These are phyloP conservation scores for Heliamphora pulchella DNA, from an alignment of 179 eudicot genomes.

Conservation along the genomic window DNA sequence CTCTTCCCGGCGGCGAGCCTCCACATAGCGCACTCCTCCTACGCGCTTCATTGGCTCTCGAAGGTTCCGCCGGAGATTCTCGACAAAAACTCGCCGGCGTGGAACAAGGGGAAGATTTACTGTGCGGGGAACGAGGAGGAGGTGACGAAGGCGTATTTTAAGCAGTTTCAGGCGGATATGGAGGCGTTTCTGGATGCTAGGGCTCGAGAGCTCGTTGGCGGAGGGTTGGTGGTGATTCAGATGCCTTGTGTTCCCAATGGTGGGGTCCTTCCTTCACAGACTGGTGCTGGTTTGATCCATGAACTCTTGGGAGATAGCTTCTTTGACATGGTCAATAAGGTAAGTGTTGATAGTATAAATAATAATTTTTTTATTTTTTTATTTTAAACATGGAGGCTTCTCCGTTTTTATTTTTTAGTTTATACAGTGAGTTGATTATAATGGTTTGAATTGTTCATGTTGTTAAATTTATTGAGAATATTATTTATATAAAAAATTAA, in stretches of 20 bases:
- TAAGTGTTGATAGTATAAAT: background rate
- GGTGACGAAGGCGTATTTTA: slow-evolving; percentile 40
- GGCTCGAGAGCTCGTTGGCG: slow-evolving; percentile 41
- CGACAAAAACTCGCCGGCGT: slow-evolving; percentile 38
- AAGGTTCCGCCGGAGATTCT: slow-evolving; percentile 34
- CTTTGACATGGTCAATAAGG: slow-evolving; percentile 11
- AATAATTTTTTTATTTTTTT: too few species aligned
- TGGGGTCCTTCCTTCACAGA: background rate
- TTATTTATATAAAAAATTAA: too few species aligned
- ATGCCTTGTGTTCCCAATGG: background rate
- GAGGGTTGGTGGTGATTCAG: slow-evolving; percentile 28
- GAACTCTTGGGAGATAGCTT: background rate
- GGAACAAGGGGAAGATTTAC: slow-evolving; percentile 54
- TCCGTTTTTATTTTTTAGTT: background rate
- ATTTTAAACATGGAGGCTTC: background rate
- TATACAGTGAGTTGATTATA: too few species aligned
- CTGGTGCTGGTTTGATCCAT: background rate
- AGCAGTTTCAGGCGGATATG: slow-evolving; percentile 42
- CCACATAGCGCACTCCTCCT: slow-evolving; percentile 20
- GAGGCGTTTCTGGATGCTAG: slow-evolving; percentile 43
- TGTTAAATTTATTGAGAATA: too few species aligned
- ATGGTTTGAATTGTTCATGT: too few species aligned
- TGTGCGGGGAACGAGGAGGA: slow-evolving; percentile 34
- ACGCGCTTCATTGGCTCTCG: slow-evolving; percentile 27
- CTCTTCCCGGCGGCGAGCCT: slow-evolving; percentile 24